Evolutionary conservation across 768 basidiomycete species (phyloP).

Genomic region (Leccinum olivaceopallidum): DNA sequence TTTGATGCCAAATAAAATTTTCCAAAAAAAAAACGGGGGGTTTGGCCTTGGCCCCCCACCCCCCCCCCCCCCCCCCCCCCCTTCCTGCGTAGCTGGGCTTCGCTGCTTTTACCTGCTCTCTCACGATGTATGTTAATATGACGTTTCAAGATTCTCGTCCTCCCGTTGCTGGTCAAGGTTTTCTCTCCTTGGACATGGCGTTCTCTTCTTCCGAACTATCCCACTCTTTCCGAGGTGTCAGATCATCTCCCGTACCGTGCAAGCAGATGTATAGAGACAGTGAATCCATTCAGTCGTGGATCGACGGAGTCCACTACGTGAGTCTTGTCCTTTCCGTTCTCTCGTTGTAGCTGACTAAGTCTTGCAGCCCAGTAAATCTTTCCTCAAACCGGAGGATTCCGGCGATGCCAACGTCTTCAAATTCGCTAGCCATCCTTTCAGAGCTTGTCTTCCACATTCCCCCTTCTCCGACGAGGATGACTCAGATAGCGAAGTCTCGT

Average conservation of each 20-base stretch:
- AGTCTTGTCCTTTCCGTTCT: constrained; percentile 4
- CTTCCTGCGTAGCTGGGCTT: constrained; percentile 31
- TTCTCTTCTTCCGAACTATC: constrained; percentile 15
- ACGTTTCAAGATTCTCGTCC: constrained; percentile 17
- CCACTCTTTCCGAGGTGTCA: constrained; percentile 1
- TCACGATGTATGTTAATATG: constrained; percentile 21
- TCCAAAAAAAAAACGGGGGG: no score
- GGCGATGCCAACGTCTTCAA: constrained; percentile 7
- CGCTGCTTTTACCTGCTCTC: constrained; percentile 18
- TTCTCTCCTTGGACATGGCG: constrained; percentile 11
- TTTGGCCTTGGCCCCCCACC: no score
- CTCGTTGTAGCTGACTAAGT: neutral
- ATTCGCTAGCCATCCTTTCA: constrained; percentile 23
- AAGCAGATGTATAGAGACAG: constrained; percentile 27
- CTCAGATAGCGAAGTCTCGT: constrained; percentile 20
- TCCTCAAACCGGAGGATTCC: constrained; percentile 5
- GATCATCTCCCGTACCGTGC: constrained; percentile 7
- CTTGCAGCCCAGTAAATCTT: constrained; percentile 17
- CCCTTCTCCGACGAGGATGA: constrained; percentile 26
- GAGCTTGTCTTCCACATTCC: constrained; percentile 14
- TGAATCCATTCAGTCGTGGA: constrained; percentile 30
- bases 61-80: no score
- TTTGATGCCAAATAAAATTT: no score
- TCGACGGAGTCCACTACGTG: constrained; percentile 26
- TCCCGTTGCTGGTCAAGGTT: constrained; percentile 33